These are phyloP conservation scores for Arthroderma sp. DNA, from an alignment of 2,329 filamentous ascomycete genomes.

Conservation along the genomic window DNA sequence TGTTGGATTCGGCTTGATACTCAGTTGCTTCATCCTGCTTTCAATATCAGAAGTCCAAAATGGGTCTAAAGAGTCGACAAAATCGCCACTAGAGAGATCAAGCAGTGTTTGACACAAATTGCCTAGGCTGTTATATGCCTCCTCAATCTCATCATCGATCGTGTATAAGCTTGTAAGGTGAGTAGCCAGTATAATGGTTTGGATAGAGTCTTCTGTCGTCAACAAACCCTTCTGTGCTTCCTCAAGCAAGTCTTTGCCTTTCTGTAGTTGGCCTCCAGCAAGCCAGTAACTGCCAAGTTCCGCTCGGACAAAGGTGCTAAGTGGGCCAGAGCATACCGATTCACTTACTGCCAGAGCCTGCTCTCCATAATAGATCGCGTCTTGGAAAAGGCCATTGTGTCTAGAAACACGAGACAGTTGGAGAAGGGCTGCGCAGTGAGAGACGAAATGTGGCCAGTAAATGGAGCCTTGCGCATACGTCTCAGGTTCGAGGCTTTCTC, in stretches of 20 bases:
- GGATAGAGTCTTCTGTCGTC: slow-evolving; percentile 37
- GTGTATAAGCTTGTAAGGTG: slow-evolving; percentile 35
- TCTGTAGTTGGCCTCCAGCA: slow-evolving; percentile 35
- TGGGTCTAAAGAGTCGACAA: slow-evolving; percentile 17
- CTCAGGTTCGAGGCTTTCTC: slow-evolving; percentile 14
- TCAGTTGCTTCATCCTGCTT: slow-evolving; percentile 31
- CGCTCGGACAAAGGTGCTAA: slow-evolving; percentile 35
- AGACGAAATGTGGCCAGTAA: slow-evolving; percentile 68
- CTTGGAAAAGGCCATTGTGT: slow-evolving; percentile 73
- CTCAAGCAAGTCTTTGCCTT: slow-evolving; percentile 43
- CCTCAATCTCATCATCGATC: slow-evolving; percentile 27
- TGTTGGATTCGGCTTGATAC: slow-evolving; percentile 19
- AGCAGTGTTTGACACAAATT: slow-evolving; percentile 34
- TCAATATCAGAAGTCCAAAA: slow-evolving; percentile 21
- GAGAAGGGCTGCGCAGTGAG: slow-evolving; percentile 57
- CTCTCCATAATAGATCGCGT: slow-evolving; percentile 78
- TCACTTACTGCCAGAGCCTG: slow-evolving; percentile 66
- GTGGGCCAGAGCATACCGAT: slow-evolving; percentile 49
- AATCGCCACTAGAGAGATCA: slow-evolving; percentile 25
- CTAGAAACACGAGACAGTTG: slow-evolving; percentile 68
- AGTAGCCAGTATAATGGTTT: slow-evolving; percentile 37
- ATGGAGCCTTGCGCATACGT: slow-evolving; percentile 44
- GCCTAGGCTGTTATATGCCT: slow-evolving; percentile 37
- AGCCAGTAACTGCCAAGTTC: slow-evolving; percentile 37
- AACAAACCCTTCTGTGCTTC: slow-evolving; percentile 45